phyloP scores from a whole-genome alignment of 352 stramenopile species.

The Phytopythium cucurbitacearum region DNA sequence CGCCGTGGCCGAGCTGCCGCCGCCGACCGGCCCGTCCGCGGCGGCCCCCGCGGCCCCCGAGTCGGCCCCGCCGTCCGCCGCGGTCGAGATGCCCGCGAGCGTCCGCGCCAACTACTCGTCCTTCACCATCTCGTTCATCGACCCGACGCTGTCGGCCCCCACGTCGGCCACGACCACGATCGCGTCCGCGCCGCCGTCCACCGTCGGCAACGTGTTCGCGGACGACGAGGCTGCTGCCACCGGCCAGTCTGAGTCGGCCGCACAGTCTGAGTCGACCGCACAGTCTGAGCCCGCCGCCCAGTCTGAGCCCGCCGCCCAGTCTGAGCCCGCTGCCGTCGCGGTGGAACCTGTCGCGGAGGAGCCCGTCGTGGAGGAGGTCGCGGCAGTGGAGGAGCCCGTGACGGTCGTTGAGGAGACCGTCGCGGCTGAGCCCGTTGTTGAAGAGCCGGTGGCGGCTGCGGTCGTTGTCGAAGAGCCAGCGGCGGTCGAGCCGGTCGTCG shows the following conservation, averaged over 20 bases:
- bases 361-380: too few species aligned
- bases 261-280: too few species aligned
- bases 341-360: constrained; percentile 5
- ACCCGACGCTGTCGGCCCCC: constrained; percentile 32
- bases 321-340: neutral
- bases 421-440: neutral
- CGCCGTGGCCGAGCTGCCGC: constrained; percentile 16
- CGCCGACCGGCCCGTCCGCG: constrained; percentile 6
- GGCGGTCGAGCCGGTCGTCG: constrained; percentile 1
- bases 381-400: too few species aligned
- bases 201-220: neutral
- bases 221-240: neutral
- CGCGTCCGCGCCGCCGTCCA: constrained; percentile 25
- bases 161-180: constrained; percentile 18
- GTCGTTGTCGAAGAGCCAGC: constrained; percentile 5
- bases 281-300: too few species aligned
- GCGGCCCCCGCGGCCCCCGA: constrained; percentile 9
- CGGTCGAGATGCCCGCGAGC: constrained; percentile 34
- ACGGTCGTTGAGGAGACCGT: constrained; percentile 1
- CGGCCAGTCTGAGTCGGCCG: neutral
- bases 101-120: constrained; percentile 48
- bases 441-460: constrained; percentile 2
- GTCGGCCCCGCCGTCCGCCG: constrained; percentile 10
- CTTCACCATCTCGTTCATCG: constrained; percentile 54
- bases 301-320: neutral